Evolutionary conservation across 352 stramenopile genomes (phyloP).

Genomic region (Phytophthora cactorum): DNA sequence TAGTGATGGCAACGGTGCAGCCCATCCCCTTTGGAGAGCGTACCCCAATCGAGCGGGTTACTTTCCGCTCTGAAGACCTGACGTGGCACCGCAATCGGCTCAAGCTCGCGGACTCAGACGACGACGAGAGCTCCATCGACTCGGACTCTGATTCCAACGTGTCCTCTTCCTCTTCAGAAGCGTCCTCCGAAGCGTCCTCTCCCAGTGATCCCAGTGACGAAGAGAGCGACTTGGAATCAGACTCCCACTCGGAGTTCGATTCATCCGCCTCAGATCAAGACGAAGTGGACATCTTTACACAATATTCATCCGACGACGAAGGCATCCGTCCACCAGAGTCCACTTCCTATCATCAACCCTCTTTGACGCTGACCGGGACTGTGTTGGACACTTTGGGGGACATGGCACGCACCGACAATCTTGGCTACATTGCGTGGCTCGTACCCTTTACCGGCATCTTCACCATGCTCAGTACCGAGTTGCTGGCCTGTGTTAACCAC

Average conservation of each 20-base stretch:
- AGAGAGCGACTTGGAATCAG: slow-evolving; percentile 17
- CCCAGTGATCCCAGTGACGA: slow-evolving; percentile 20
- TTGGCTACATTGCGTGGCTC: slow-evolving; percentile 73
- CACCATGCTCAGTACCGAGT: slow-evolving; percentile 79
- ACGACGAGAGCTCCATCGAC: slow-evolving; percentile 11
- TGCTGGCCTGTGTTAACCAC: slow-evolving; percentile 70
- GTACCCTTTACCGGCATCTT: slow-evolving; percentile 73
- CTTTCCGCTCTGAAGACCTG: slow-evolving; percentile 12
- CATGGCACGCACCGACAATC: slow-evolving; percentile 51
- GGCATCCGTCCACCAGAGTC: slow-evolving; percentile 12
- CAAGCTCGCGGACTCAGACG: background rate
- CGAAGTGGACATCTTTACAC: slow-evolving; percentile 10
- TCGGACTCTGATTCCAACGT: slow-evolving; percentile 16
- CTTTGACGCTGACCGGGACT: background rate
- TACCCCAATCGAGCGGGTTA: slow-evolving; percentile 5
- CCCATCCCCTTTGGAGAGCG: slow-evolving; percentile 17
- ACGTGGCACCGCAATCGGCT: slow-evolving; percentile 16
- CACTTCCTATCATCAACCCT: slow-evolving; percentile 3
- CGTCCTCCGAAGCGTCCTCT: slow-evolving; percentile 6
- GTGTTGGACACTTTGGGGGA: slow-evolving; percentile 25
- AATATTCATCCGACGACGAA: slow-evolving; percentile 19
- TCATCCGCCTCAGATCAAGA: slow-evolving; percentile 11
- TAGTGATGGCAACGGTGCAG: slow-evolving; percentile 20
- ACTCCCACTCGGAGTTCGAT: slow-evolving; percentile 13
- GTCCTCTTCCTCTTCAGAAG: slow-evolving; percentile 4